phyloP scores from a whole-genome alignment of 2,329 filamentous ascomycete genomes.

The Periconia sp. region DNA sequence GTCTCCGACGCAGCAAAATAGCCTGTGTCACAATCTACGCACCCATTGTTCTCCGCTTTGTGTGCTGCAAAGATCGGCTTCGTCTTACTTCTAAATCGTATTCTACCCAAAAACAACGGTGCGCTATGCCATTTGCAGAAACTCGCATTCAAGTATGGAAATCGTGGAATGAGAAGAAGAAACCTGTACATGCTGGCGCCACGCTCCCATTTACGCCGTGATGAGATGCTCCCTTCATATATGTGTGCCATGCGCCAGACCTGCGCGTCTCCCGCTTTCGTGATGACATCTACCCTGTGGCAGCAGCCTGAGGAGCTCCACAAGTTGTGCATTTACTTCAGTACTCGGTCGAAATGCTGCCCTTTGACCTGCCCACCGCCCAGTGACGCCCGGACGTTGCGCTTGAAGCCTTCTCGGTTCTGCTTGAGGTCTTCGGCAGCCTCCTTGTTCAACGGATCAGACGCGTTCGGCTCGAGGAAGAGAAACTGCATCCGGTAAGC shows the following conservation, averaged over 20 bases:
- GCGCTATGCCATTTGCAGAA: too few species aligned
- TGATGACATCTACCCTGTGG: not conserved
- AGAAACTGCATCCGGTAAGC: slow-evolving; percentile 69
- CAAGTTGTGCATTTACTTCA: slow-evolving; percentile 60
- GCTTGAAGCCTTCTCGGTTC: slow-evolving; percentile 87
- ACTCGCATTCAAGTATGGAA: too few species aligned
- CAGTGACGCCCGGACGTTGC: slow-evolving; percentile 88
- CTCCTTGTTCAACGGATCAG: slow-evolving; percentile 97
- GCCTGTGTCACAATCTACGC: too few species aligned
- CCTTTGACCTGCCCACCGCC: slow-evolving; percentile 77
- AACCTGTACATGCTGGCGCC: slow-evolving; percentile 27
- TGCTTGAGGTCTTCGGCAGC: slow-evolving; percentile 88
- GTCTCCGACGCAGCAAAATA: slow-evolving; percentile 20
- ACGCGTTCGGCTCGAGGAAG: slow-evolving; percentile 96
- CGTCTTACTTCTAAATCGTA: too few species aligned
- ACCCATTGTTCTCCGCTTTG: too few species aligned
- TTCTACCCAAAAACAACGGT: too few species aligned
- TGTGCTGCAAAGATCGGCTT: too few species aligned
- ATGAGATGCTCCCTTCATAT: slow-evolving; percentile 34
- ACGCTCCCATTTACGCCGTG: slow-evolving; percentile 33
- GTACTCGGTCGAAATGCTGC: slow-evolving; percentile 76
- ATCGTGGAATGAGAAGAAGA: too few species aligned
- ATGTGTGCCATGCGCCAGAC: not conserved
- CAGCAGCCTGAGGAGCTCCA: not conserved
- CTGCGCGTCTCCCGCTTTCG: not conserved